These are phyloP conservation scores for Cetradonia linearis DNA, from an alignment of 495 filamentous ascomycete species.

Conservation along the genomic window DNA sequence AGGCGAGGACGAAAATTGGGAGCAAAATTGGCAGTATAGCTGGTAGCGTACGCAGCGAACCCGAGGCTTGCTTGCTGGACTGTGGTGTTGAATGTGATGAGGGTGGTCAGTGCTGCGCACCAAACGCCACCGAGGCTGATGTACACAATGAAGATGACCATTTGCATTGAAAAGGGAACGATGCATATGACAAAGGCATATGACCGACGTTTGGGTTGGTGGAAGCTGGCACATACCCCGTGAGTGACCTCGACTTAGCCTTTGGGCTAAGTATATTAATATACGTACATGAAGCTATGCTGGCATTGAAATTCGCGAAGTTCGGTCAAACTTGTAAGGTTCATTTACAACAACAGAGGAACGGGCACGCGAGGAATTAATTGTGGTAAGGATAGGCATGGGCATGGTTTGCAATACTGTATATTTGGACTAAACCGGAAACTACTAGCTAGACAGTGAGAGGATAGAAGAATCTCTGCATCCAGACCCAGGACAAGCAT, in stretches of 20 bases:
- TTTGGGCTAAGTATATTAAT: not conserved
- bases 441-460: too few species aligned
- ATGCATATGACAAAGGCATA: not conserved
- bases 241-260: not conserved
- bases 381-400: not conserved
- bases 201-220: not conserved
- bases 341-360: not conserved
- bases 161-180: constrained; percentile 6
- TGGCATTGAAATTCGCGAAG: not conserved
- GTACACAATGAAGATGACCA: constrained; percentile 15
- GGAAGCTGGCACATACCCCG: not conserved
- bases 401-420: not conserved
- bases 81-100: constrained; percentile 74
- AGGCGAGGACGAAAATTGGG: constrained; percentile 26
- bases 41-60: constrained; percentile 42
- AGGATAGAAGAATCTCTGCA: too few species aligned
- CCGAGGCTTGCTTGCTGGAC: constrained; percentile 65
- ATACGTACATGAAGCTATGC: not conserved
- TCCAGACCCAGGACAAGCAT: too few species aligned
- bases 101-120: constrained; percentile 61
- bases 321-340: not conserved
- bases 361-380: not conserved
- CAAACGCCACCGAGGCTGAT: constrained; percentile 12
- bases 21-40: constrained; percentile 35
- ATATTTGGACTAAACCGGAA: too few species aligned